Evolutionary conservation across 208 protist species (phyloP).

Genomic region (Trypanosomatidae sp.): DNA sequence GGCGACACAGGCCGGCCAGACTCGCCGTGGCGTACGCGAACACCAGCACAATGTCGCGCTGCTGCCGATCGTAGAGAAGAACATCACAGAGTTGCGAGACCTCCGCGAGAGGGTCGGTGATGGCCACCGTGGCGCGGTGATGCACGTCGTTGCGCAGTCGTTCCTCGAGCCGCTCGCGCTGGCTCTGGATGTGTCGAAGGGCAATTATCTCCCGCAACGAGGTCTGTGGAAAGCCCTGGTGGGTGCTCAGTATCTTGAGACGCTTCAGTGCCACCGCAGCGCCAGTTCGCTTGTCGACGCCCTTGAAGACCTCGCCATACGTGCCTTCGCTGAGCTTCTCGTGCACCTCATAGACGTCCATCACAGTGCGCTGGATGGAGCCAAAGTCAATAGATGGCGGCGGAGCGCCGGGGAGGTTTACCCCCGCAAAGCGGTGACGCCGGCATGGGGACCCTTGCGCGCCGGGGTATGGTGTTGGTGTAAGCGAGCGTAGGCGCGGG

Average conservation of each 20-base stretch:
- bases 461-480: slow-evolving; percentile 35
- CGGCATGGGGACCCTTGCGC: slow-evolving; percentile 30
- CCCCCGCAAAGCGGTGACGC: slow-evolving; percentile 46
- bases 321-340: slow-evolving; percentile 96
- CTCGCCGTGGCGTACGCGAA: slow-evolving; percentile 77
- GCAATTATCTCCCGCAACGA: slow-evolving; percentile 88
- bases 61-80: slow-evolving; percentile 51
- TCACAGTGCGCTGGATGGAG: slow-evolving; percentile 50
- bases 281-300: slow-evolving; percentile 43
- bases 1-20: slow-evolving; percentile 64
- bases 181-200: slow-evolving; percentile 66
- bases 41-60: slow-evolving; percentile 77
- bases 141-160: slow-evolving; percentile 8
- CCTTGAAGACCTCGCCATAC: slow-evolving; percentile 96
- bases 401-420: slow-evolving; percentile 60
- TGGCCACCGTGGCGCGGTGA: slow-evolving; percentile 2
- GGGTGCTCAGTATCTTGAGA: slow-evolving; percentile 73
- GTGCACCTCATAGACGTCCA: slow-evolving; percentile 65
- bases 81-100: slow-evolving; percentile 76
- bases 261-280: slow-evolving; percentile 80
- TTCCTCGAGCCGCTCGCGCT: slow-evolving; percentile 41
- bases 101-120: slow-evolving; percentile 53
- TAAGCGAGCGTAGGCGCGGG: slow-evolving; percentile 32
- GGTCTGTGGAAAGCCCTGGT: slow-evolving; percentile 89
- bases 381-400: slow-evolving; percentile 41